Percentiles rank a stretch among this genome's conserved stretches.
Evolutionary conservation across 192 early-diverging fungal genomes (phyloP).

Genomic region (Chytriomyces sp.): DNA sequence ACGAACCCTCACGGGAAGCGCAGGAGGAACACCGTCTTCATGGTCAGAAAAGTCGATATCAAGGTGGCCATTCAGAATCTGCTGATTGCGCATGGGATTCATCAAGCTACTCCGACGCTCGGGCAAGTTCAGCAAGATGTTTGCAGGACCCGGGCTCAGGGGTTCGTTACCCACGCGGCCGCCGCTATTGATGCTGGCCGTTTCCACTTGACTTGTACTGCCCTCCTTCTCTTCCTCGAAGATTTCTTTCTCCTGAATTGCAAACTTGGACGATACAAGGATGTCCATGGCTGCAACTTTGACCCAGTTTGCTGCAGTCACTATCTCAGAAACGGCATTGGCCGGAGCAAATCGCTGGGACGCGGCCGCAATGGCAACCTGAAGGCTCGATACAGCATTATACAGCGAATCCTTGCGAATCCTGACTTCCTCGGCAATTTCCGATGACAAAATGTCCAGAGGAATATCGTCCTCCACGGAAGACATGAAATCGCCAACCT

Average conservation of each 20-base stretch:
- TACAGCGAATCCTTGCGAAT: slow-evolving; percentile 63
- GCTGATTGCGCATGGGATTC: slow-evolving; percentile 2
- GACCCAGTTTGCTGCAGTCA: slow-evolving; percentile 50
- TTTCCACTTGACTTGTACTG: slow-evolving; percentile 3
- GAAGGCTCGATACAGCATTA: slow-evolving; percentile 64
- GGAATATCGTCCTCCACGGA: slow-evolving; percentile 55
- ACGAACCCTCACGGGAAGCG: neutral
- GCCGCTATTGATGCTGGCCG: neutral
- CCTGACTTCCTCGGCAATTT: slow-evolving; percentile 58
- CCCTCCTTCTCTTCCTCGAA: slow-evolving; percentile 45
- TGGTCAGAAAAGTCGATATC: neutral
- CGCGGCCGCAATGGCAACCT: slow-evolving; percentile 61
- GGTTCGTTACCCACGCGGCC: slow-evolving; percentile 13
- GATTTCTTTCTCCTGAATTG: slow-evolving; percentile 61
- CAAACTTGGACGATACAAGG: slow-evolving; percentile 56
- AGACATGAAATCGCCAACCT: slow-evolving; percentile 56
- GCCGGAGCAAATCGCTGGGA: slow-evolving; percentile 55
- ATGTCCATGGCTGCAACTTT: slow-evolving; percentile 61
- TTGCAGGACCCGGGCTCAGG: neutral
- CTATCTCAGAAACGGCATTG: slow-evolving; percentile 58
- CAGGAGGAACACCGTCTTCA: too few relatives aligned
- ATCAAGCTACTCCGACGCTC: neutral
- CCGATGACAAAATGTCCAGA: slow-evolving; percentile 42
- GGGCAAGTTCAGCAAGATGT: neutral
- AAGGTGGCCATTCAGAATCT: neutral